These are phyloP conservation scores for Umbelopsis isabellina DNA, from an alignment of 192 early-diverging fungal genomes.

Conservation along the genomic window DNA sequence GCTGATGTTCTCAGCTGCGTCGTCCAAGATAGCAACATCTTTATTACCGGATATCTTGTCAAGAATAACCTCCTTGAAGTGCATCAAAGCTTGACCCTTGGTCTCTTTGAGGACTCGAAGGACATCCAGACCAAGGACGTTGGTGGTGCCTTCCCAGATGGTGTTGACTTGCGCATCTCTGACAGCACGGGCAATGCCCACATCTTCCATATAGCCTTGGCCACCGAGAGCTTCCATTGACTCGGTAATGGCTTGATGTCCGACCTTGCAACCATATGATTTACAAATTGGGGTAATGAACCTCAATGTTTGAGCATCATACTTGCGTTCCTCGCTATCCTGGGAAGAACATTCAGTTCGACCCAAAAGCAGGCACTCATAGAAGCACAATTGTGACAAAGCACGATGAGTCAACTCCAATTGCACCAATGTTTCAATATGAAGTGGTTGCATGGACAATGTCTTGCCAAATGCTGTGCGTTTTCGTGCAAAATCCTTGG, in stretches of 20 bases:
- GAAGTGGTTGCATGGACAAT: slow-evolving; percentile 61
- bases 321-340: slow-evolving; percentile 19
- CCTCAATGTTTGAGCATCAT: slow-evolving; percentile 51
- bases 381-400: slow-evolving; percentile 58
- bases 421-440: slow-evolving; percentile 59
- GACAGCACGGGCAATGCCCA: slow-evolving; percentile 57
- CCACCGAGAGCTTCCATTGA: slow-evolving; percentile 72
- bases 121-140: slow-evolving; percentile 67
- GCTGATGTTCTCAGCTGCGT: slow-evolving; percentile 37
- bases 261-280: slow-evolving; percentile 57
- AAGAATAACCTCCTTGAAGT: slow-evolving; percentile 36
- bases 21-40: not conserved
- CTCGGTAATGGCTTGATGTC: slow-evolving; percentile 51
- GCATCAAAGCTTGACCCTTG: slow-evolving; percentile 42
- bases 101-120: slow-evolving; percentile 56
- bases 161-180: slow-evolving; percentile 69
- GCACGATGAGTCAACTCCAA: slow-evolving; percentile 60
- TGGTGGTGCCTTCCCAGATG: slow-evolving; percentile 81
- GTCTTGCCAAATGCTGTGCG: slow-evolving; percentile 58
- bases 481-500: slow-evolving; percentile 63
- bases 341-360: slow-evolving; percentile 44
- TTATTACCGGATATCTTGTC: not conserved
- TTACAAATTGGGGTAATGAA: slow-evolving; percentile 73
- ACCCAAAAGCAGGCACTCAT: slow-evolving; percentile 59
- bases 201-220: slow-evolving; percentile 78